A percentile compares a stretch with the other conserved stretches of the same genome.
phyloP scores from a whole-genome alignment of 192 early-diverging fungal genomes.

The Coemansia sp. region DNA sequence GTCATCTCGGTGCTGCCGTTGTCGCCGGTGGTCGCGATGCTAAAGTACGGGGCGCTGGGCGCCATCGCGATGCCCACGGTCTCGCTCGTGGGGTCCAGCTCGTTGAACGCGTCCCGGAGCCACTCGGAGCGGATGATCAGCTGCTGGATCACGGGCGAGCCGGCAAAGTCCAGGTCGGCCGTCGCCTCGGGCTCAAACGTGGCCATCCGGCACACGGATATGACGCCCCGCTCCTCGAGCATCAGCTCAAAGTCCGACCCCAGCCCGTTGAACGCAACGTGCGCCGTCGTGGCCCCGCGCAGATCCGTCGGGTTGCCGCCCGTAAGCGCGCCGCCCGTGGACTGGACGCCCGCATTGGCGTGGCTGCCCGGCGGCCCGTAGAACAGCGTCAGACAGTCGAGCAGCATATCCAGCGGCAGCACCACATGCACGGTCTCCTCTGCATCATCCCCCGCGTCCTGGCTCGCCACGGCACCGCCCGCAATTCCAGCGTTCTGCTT shows the following conservation, averaged over 20 bases:
- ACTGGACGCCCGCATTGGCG: background rate
- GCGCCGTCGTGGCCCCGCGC: conserved; percentile 43
- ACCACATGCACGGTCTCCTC: conserved; percentile 21
- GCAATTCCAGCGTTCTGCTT: conserved; percentile 11
- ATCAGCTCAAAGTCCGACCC: conserved; percentile 49
- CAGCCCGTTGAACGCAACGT: conserved; percentile 35
- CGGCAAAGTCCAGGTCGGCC: conserved; percentile 46
- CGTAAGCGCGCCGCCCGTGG: background rate
- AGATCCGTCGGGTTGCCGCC: conserved; percentile 23
- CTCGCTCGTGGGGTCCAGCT: conserved; percentile 57
- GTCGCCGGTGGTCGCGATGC: conserved; percentile 49
- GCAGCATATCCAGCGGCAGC: conserved; percentile 44
- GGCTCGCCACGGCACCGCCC: background rate
- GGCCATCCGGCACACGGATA: conserved; percentile 53
- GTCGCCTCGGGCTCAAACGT: conserved; percentile 51
- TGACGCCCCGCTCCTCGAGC: conserved; percentile 56
- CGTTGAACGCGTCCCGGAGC: conserved; percentile 58
- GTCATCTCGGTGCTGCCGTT: conserved; percentile 57
- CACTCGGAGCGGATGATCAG: conserved; percentile 57
- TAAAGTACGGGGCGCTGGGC: conserved; percentile 50
- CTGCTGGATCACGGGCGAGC: conserved; percentile 39
- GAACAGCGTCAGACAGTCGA: conserved; percentile 48
- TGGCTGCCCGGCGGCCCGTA: conserved; percentile 27
- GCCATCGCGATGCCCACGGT: conserved; percentile 46
- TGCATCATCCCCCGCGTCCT: conserved; percentile 5